Evolutionary conservation across 768 basidiomycete species (phyloP).

Genomic region (Pisolithus microcarpus): DNA sequence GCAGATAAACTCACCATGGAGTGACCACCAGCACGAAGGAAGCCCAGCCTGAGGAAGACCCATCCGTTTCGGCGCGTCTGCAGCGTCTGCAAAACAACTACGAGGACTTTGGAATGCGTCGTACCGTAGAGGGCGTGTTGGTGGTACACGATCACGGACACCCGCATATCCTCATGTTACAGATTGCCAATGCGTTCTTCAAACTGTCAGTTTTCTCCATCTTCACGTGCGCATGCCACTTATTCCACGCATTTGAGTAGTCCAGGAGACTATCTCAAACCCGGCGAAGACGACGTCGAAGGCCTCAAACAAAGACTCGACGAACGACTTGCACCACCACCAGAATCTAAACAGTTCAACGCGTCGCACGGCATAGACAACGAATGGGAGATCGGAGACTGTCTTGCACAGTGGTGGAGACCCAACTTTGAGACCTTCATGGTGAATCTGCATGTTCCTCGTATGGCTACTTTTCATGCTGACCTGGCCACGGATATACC

Average conservation of each 20-base stretch:
- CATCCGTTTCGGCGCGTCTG: conserved; percentile 88
- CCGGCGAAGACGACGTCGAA: conserved; percentile 87
- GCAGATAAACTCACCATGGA: conserved; percentile 5
- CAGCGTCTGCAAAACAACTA: conserved; percentile 95
- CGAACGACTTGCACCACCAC: conserved; percentile 78
- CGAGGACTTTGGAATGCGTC: conserved; percentile 93
- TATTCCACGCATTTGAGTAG: conserved; percentile 30
- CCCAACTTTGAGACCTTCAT: conserved; percentile 99
- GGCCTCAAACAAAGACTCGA: conserved; percentile 88
- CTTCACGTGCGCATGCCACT: background rate
- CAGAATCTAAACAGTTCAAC: conserved; percentile 69
- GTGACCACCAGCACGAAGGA: conserved; percentile 71
- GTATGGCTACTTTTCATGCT: background rate
- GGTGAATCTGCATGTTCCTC: conserved; percentile 43
- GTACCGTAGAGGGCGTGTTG: conserved; percentile 74
- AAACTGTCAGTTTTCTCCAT: conserved; percentile 68
- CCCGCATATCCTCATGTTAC: conserved; percentile 95
- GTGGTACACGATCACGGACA: conserved; percentile 96
- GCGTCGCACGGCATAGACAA: conserved; percentile 70
- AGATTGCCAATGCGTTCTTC: conserved; percentile 98
- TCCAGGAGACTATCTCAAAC: conserved; percentile 97
- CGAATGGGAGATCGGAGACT: conserved; percentile 96
- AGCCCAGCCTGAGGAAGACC: conserved; percentile 95
- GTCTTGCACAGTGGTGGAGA: conserved; percentile 97
- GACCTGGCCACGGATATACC: background rate